phyloP scores from a whole-genome alignment of 441 rosid species.

The Eutrema salsugineum region DNA sequence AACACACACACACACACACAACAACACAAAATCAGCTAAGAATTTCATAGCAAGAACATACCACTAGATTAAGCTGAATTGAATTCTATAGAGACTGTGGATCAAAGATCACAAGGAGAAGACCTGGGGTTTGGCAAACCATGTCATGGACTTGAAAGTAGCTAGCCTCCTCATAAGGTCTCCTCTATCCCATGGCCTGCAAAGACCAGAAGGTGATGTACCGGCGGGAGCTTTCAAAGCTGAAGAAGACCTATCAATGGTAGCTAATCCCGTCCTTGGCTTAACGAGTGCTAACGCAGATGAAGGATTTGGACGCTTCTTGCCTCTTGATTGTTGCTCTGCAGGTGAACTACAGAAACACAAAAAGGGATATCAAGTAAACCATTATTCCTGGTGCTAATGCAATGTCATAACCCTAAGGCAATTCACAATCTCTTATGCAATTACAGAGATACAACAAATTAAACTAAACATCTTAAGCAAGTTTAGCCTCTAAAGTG shows the following conservation, averaged over 20 bases:
- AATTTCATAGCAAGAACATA: not conserved
- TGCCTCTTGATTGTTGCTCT: slow-evolving; percentile 42
- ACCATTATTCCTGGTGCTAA: not conserved
- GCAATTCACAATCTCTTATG: not conserved
- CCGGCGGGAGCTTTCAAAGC: slow-evolving; percentile 22
- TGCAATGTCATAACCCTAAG: not conserved
- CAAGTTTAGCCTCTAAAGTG: too few species aligned
- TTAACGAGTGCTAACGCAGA: slow-evolving; percentile 54
- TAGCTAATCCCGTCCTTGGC: slow-evolving; percentile 32
- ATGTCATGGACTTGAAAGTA: slow-evolving; percentile 94
- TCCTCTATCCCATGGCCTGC: slow-evolving; percentile 93
- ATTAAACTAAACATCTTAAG: not conserved
- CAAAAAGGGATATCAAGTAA: not conserved
- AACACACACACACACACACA: not conserved
- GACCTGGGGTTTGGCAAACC: slow-evolving; percentile 97
- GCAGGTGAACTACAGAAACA: slow-evolving; percentile 36
- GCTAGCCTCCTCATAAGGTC: slow-evolving; percentile 85
- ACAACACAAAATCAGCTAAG: not conserved
- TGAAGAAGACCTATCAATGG: slow-evolving; percentile 28
- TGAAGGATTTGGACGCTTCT: slow-evolving; percentile 51
- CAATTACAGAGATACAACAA: not conserved
- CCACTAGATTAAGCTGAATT: not conserved
- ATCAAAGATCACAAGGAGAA: not conserved
- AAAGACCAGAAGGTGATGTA: slow-evolving; percentile 45
- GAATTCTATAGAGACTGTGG: not conserved